Base-by-base conservation (phyloP, 2,329 filamentous ascomycete genomes). In the Bipolaris cookei region DNA sequence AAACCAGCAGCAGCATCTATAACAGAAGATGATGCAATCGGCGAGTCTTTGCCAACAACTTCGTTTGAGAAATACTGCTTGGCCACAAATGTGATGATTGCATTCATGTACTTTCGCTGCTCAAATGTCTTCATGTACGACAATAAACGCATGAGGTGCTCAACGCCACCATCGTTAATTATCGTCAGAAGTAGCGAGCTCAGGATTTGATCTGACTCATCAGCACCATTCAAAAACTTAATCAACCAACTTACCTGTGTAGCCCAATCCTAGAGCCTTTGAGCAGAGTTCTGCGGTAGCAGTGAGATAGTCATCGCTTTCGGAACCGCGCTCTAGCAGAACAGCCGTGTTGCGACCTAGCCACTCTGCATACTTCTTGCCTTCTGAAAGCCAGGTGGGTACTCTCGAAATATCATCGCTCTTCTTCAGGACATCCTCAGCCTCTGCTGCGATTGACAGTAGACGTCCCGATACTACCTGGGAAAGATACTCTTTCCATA, bases 211-310 rank as follows among this genome's bases (percentile, higher is more conserved):
- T 74, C 73, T 75, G 16, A 1, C 7, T 30, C 1, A 23, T 63
- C 30, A 59, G 60, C 42, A 44, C 53, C n/a, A 21, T 2, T 6
- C 30, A 3, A 11, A 39, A 7, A 3, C 6, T 42, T 14, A 7
- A 16, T 5, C 20, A 6, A 6, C 14, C 0, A 11, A 61, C 65
- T 58, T 46, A 70, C 91, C 88, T 51, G 83, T 80, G 75, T 95
- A 91, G 2, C 91, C 91, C 28, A 97, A 75, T 28, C 84, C 88
- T 56, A 94, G 78, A 1, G 86, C 81, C 60, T 88, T 88, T 3
- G 84, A 80, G 18, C 80, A 76, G 6, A 88, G 65, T 43, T 81
- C 79, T 38, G 78, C 75, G 6, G 67, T 38, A 28, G 68, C 65
- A 5, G 42, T 25, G 6, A 46, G 16, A 25, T 58, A 48, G 77